Percentiles rank a stretch among this genome's conserved stretches.
Evolutionary conservation across 345 rosid species (phyloP).

Genomic region (Odontarrhena argentea): DNA sequence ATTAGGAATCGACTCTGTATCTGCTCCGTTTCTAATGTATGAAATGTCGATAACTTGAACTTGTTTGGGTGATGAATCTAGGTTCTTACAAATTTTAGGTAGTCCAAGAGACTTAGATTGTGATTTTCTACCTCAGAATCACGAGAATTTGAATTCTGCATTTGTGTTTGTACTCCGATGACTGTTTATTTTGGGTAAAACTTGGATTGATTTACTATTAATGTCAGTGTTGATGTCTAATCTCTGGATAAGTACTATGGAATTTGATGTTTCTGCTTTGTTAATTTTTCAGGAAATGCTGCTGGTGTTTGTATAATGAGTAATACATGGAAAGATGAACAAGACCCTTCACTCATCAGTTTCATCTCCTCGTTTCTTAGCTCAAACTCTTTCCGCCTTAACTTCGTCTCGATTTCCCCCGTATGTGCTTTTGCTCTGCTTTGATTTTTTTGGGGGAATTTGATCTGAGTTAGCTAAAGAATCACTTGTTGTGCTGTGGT

Average conservation of each 20-base stretch:
- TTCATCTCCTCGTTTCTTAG: slow-evolving; percentile 71
- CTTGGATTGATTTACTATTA: not conserved
- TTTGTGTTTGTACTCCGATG: not conserved
- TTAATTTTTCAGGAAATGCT: slow-evolving; percentile 26
- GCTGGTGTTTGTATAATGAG: slow-evolving; percentile 90
- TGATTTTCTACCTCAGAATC: not conserved
- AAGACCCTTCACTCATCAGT: slow-evolving; percentile 60
- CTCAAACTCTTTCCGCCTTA: slow-evolving; percentile 79
- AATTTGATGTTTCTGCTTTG: not conserved
- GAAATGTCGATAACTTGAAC: not conserved
- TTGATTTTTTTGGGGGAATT: not conserved
- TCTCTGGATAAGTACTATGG: not conserved
- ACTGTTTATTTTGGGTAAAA: not conserved
- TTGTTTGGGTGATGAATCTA: slow-evolving; percentile 12
- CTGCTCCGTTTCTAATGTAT: not conserved
- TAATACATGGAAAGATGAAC: slow-evolving; percentile 69
- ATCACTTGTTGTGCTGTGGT: slow-evolving; percentile 11
- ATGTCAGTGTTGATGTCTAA: slow-evolving; percentile 2
- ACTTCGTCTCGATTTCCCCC: slow-evolving; percentile 78
- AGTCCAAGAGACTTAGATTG: not conserved
- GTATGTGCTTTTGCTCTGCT: slow-evolving; percentile 42
- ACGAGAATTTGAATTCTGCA: not conserved
- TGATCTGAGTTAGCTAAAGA: not conserved
- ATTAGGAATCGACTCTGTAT: not conserved
- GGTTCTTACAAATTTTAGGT: not conserved